Evolutionary conservation across 208 protist species (phyloP).

Genomic region (Acanthamoeba royreba): DNA sequence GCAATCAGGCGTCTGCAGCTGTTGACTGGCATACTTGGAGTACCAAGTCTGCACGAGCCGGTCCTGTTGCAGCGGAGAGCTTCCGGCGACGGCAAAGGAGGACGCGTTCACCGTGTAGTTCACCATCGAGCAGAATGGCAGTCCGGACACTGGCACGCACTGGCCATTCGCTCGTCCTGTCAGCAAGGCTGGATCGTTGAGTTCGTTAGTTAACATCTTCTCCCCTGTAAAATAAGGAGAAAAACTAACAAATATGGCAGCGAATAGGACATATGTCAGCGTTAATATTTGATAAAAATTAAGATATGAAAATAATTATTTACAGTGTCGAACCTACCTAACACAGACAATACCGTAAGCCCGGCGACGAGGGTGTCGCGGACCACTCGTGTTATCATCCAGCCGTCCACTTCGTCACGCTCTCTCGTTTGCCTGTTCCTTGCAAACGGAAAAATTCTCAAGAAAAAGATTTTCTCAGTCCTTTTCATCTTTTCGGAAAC

Average conservation of each 20-base stretch:
- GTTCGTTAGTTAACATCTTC: neutral
- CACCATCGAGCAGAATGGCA: slow-evolving; percentile 10
- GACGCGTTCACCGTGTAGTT: slow-evolving; percentile 40
- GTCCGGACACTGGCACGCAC: slow-evolving; percentile 14
- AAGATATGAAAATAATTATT: neutral
- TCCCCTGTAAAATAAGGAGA: too few species aligned
- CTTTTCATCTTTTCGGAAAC: neutral
- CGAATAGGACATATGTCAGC: too few species aligned
- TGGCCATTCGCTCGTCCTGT: neutral
- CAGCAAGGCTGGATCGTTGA: neutral
- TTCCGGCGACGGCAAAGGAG: neutral
- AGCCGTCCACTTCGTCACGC: too few species aligned
- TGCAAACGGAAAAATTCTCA: too few species aligned
- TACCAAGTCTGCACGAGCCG: neutral
- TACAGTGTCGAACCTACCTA: too few species aligned
- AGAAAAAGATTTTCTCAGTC: neutral
- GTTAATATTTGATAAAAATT: too few species aligned
- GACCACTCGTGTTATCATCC: too few species aligned
- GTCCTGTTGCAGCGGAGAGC: neutral
- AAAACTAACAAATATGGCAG: neutral
- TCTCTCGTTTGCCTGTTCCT: too few species aligned
- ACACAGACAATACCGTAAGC: too few species aligned
- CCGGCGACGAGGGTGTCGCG: too few species aligned
- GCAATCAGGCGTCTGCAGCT: slow-evolving; percentile 40
- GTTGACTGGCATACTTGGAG: neutral